Percentiles rank a stretch among this genome's conserved stretches.
Evolutionary conservation across 345 rosid species (phyloP).

Genomic region (Hibiscus syriacus): DNA sequence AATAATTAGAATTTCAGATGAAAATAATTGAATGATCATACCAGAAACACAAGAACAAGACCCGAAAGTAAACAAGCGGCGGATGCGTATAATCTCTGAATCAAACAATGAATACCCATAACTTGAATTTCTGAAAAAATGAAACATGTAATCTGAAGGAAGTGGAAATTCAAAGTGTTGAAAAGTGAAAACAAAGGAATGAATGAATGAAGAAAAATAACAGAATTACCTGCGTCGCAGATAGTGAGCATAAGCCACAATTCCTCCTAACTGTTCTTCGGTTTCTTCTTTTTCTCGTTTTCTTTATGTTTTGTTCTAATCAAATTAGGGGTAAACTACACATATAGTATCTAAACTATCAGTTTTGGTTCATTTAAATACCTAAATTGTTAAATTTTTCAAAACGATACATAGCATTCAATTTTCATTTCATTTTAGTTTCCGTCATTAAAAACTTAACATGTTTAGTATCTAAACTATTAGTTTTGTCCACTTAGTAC

Average conservation of each 20-base stretch:
- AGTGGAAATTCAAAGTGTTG: background rate
- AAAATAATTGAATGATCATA: constrained; percentile 16
- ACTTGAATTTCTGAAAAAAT: background rate
- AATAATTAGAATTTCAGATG: background rate
- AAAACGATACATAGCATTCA: too few species aligned
- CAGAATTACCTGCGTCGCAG: constrained; percentile 24
- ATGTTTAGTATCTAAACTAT: too few species aligned
- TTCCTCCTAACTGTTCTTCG: background rate
- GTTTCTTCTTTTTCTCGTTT: background rate
- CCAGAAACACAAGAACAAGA: constrained; percentile 71
- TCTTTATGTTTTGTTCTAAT: background rate
- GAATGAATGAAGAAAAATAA: too few species aligned
- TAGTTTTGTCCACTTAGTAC: too few species aligned
- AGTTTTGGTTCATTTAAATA: too few species aligned
- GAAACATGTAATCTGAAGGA: constrained; percentile 18
- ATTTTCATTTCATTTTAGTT: too few species aligned
- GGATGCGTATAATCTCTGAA: constrained; percentile 70
- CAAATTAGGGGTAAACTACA: too few species aligned
- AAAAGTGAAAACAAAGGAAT: constrained; percentile 12
- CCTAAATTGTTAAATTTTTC: too few species aligned
- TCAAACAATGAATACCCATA: constrained; percentile 9
- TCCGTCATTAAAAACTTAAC: too few species aligned
- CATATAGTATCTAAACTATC: too few species aligned
- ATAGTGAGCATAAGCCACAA: constrained; percentile 48
- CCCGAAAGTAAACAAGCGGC: constrained; percentile 60